Base-by-base conservation (phyloP, 2,329 filamentous ascomycete genomes). In the Cadophora malorum region DNA sequence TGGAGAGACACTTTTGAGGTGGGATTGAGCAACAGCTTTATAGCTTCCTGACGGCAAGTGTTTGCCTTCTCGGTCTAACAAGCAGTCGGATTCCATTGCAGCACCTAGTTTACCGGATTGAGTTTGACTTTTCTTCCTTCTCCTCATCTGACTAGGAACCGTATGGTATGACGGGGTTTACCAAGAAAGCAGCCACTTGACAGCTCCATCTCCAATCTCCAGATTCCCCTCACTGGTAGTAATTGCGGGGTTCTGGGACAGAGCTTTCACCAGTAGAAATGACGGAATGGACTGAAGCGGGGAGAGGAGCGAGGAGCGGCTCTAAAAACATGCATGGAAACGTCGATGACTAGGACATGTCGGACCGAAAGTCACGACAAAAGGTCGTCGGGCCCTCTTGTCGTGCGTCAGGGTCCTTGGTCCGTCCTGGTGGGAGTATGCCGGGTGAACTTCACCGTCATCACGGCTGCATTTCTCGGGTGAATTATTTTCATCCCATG, bases 281-380 rank as follows among this genome's bases (percentile, higher is more conserved):
- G 31, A n/a, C 19, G 10, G 66, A 58, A 38, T 10, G n/a, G 50
- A 12, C 14, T 23, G 35, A 63, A 28, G 35, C 33, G 38, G 49
- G 41, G 55, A 45, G 41, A 47, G 47, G 33, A 56, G 31, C 19
- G 53, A 12, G 31, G 50, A 47, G 41, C 62, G 50, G 62, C 62
- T 62, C 47, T 38, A 64, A 35, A 14, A 38, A 60, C 52, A 52
- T 38, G 55, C 28, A 66, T 64, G 67, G 25, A 63, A 19, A 47
- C 14, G 25, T 58, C 21, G 49, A 23, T 49, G 49, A 61, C 58
- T 12, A 9, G 35, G 58, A 28, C 21, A 3, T 12, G n/a, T 72
- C 49, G 67, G 63, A 58, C 70, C 71, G 71, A 73, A 47, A 71
- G 53, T 55, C 60, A 35, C 35, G 63, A 66, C 63, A 49, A 8